Percentiles rank a stretch among this genome's conserved stretches.
Evolutionary conservation across 2,329 filamentous ascomycete species (phyloP).

Genomic region (Ophiocordyceps sinensis): DNA sequence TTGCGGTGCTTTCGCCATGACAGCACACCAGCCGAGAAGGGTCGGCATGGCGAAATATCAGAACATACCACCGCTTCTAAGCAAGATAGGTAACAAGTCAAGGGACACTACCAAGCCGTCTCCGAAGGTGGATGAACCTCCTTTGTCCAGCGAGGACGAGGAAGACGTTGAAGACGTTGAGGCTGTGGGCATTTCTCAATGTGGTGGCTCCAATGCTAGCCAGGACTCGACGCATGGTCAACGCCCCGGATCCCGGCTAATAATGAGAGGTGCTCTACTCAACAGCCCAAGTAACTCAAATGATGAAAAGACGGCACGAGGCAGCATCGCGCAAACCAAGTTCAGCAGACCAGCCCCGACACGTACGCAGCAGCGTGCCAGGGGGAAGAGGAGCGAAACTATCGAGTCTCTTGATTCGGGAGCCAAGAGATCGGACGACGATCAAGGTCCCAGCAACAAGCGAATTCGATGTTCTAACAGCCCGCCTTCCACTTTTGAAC

Average conservation of each 20-base stretch:
- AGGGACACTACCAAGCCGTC: slow-evolving; percentile 4
- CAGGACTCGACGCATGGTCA: background rate
- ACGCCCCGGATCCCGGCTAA: background rate
- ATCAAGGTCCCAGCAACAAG: slow-evolving; percentile 1
- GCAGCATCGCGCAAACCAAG: slow-evolving; percentile 17
- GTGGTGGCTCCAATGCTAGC: background rate
- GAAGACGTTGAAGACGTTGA: slow-evolving; percentile 1
- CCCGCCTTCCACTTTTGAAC: background rate
- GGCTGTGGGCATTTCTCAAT: background rate
- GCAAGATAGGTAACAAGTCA: background rate
- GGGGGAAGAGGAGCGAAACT: slow-evolving; percentile 1
- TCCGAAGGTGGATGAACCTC: slow-evolving; percentile 8
- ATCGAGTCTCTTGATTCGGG: background rate
- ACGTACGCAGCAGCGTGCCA: slow-evolving; percentile 1
- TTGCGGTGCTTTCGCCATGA: background rate
- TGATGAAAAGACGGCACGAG: slow-evolving; percentile 11
- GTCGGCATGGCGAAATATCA: slow-evolving; percentile 10
- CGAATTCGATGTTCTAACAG: background rate
- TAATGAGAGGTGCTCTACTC: slow-evolving; percentile 1
- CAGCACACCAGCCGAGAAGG: slow-evolving; percentile 1
- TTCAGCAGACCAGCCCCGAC: slow-evolving; percentile 10
- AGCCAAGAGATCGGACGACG: background rate
- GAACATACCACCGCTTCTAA: slow-evolving; percentile 7
- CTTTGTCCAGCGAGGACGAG: slow-evolving; percentile 16
- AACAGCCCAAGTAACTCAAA: slow-evolving; percentile 11